Evolutionary conservation across 192 early-diverging fungal species (phyloP), one percentile per base, ranked within the genome.

Genomic region (Linderina pennispora): DNA sequence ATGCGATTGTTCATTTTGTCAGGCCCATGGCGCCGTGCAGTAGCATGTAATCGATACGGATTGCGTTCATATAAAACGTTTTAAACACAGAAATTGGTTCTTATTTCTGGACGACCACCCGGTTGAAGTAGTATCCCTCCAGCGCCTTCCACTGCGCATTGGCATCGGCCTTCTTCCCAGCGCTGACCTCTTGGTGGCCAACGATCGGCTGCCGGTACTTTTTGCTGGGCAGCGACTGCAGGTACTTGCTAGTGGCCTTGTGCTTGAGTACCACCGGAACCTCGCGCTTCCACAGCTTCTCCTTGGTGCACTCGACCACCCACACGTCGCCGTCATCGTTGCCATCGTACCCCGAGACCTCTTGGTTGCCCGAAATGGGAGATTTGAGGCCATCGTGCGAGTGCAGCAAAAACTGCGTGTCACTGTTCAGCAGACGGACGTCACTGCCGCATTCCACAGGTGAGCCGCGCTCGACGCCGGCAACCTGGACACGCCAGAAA

Each of bases 321-420:
- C 71, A 74, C 9, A 67, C 3, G 19, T 74, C 71, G 43, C 71
- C 71, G 3, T 42, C 21, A 8, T 74, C 71, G 17, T 55, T 60
- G 26, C 63, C 62, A 25, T 74, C 63, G n/a, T 58, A 74, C 0
- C 58, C 71, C 24, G 60, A 64, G 2, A 74, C 71, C 38, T 74
- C 71, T 45, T 74, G 71, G 13, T 25, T 36, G 17, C 64, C 55
- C 13, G 64, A 67, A 19, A 74, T 58, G 4, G 71, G 71, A 20
- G 71, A 62, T 31, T 59, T 42, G 48, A 67, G 55, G 20, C 42
- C 48, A 2, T 23, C 33, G 25, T 74, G 71, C 23, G 71, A 74
- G 23, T 74, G 71, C 54, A 74, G 50, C 26, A 47, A 48, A 33
- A 65, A 63, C 13, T 42, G 43, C 17, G 58, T 43, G 37, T 73